A percentile compares a stretch with the other conserved stretches of the same genome.
Conservation (phyloP, 2,329 filamentous ascomycete species). For the Diaporthe humulicola region DNA sequence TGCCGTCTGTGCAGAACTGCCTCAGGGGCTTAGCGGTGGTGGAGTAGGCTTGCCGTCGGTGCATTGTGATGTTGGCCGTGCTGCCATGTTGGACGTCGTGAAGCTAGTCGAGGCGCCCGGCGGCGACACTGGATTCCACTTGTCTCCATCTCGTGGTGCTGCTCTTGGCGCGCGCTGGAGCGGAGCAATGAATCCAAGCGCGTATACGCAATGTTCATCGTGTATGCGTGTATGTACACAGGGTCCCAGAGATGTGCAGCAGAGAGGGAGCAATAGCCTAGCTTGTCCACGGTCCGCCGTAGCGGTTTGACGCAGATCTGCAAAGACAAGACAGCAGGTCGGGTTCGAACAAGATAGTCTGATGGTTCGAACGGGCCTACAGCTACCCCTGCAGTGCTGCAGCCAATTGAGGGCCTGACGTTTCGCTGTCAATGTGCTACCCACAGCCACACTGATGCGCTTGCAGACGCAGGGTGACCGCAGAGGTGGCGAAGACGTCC, state of each 20-base stretch:
- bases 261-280: neutral
- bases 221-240: conserved; percentile 1
- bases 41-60: conserved; percentile 17
- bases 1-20: conserved; percentile 21
- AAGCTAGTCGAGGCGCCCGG: conserved; percentile 28
- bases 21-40: conserved; percentile 24
- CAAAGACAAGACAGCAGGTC: conserved; percentile 4
- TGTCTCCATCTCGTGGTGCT: conserved; percentile 12
- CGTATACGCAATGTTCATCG: neutral
- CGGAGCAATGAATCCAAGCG: neutral
- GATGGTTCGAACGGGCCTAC: conserved; percentile 18
- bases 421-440: conserved; percentile 27
- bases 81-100: conserved; percentile 14
- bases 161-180: neutral
- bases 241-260: neutral
- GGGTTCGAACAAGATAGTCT: conserved; percentile 6
- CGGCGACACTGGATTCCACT: conserved; percentile 6
- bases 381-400: neutral
- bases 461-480: conserved; percentile 24
- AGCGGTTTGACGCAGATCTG: conserved; percentile 5
- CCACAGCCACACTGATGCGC: conserved; percentile 30
- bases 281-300: neutral
- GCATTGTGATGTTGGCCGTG: conserved; percentile 4
- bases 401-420: conserved; percentile 17
- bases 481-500: conserved; percentile 30